Evolutionary conservation across 73 alveolate genomes (phyloP).

Genomic region (Blepharisma japonicum): DNA sequence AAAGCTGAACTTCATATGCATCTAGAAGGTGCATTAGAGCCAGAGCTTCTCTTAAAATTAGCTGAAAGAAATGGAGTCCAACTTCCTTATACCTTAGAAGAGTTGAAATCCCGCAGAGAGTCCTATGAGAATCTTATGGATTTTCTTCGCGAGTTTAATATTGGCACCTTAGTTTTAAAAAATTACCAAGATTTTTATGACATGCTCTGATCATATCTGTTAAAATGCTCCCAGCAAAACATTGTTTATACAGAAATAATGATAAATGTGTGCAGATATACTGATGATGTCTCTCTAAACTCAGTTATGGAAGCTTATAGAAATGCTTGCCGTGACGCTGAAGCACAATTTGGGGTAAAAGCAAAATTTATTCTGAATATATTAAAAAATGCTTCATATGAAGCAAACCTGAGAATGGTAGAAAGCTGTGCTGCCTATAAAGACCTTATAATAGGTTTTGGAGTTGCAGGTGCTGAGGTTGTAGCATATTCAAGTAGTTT

Average conservation of each 20-base stretch:
- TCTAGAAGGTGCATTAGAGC: constrained; percentile 4
- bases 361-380: constrained; percentile 7
- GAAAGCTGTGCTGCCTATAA: background rate
- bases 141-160: background rate
- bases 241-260: constrained; percentile 5
- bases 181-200: background rate
- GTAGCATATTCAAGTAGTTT: background rate
- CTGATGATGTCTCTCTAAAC: too few relatives aligned
- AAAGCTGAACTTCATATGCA: constrained; percentile 22
- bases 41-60: background rate
- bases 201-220: background rate
- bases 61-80: constrained; percentile 15
- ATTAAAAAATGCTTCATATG: background rate
- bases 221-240: background rate
- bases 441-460: background rate
- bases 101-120: background rate
- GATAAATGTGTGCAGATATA: too few relatives aligned
- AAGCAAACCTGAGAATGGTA: background rate
- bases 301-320: background rate
- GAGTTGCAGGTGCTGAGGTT: constrained; percentile 14
- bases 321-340: background rate
- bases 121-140: background rate
- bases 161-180: background rate
- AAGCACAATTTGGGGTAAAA: background rate
- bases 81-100: background rate